Conservation (phyloP, 2,329 filamentous ascomycete genomes). For the Diatrype stigma region DNA sequence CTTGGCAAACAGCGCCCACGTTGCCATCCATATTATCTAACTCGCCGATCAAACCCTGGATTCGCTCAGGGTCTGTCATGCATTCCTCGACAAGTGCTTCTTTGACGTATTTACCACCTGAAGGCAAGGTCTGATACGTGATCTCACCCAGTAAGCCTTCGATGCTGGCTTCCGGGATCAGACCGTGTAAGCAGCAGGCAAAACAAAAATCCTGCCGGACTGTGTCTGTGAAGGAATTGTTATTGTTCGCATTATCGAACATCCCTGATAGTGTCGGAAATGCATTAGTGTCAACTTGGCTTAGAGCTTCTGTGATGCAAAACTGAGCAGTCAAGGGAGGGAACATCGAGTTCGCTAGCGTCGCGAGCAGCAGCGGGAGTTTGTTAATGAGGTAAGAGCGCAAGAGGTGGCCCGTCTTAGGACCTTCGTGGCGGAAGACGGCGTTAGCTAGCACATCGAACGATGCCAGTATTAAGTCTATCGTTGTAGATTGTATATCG, state of each 20-base stretch:
- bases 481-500: conserved; percentile 70
- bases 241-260: conserved; percentile 56
- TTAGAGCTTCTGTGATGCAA: conserved; percentile 66
- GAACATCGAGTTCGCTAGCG: conserved; percentile 60
- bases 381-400: conserved; percentile 81
- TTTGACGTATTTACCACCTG: conserved; percentile 70
- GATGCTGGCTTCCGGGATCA: conserved; percentile 76
- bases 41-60: conserved; percentile 73
- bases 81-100: conserved; percentile 77
- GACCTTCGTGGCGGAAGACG: conserved; percentile 61
- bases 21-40: conserved; percentile 90
- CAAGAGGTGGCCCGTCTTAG: conserved; percentile 63
- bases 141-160: conserved; percentile 79
- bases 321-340: conserved; percentile 72
- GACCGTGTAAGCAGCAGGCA: conserved; percentile 79
- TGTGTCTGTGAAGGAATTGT: conserved; percentile 54
- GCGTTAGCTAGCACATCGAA: conserved; percentile 89
- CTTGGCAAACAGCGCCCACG: conserved; percentile 77
- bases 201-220: conserved; percentile 76
- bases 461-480: conserved; percentile 80
- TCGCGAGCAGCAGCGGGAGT: conserved; percentile 50
- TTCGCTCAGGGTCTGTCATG: conserved; percentile 67
- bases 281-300: conserved; percentile 76
- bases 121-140: conserved; percentile 73
- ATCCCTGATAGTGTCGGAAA: conserved; percentile 59